phyloP scores from a whole-genome alignment of 2,329 filamentous ascomycete genomes.

The Kalmusia sp. region DNA sequence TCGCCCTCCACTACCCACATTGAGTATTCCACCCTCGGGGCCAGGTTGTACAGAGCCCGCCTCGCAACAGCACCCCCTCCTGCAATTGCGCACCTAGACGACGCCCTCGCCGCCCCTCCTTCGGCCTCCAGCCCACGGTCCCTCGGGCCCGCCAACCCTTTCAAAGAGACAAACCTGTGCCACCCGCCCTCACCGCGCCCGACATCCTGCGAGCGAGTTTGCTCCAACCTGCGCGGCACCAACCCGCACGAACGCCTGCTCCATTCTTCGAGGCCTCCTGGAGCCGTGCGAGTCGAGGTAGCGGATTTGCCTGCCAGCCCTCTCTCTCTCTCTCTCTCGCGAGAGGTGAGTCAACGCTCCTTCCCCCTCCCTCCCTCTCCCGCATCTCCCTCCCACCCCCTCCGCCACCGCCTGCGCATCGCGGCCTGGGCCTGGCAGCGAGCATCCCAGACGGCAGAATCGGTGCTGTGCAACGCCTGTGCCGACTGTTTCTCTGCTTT shows the following conservation, averaged over 20 bases:
- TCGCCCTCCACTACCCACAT: slow-evolving; percentile 27
- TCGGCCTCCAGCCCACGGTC: slow-evolving; percentile 7
- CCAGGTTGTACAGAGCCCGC: slow-evolving; percentile 8
- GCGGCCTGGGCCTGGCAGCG: slow-evolving; percentile 24
- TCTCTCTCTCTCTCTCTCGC: slow-evolving; percentile 21
- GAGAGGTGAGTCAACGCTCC: slow-evolving; percentile 43
- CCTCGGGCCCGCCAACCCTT: slow-evolving; percentile 24
- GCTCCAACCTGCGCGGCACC: slow-evolving; percentile 14
- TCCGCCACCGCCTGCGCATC: slow-evolving; percentile 11
- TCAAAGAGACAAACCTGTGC: slow-evolving; percentile 38
- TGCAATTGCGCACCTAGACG: slow-evolving; percentile 16
- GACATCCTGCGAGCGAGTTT: slow-evolving; percentile 14
- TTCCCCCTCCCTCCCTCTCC: slow-evolving; percentile 20
- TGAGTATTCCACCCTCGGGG: slow-evolving; percentile 23
- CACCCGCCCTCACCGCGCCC: slow-evolving; percentile 22
- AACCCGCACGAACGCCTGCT: slow-evolving; percentile 14
- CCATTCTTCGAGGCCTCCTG: slow-evolving; percentile 15
- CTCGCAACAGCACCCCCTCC: slow-evolving; percentile 19
- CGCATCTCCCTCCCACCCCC: slow-evolving; percentile 12
- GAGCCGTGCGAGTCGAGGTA: slow-evolving; percentile 14
- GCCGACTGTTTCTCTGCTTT: slow-evolving; percentile 40
- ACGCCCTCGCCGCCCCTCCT: slow-evolving; percentile 12
- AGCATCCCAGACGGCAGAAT: slow-evolving; percentile 28
- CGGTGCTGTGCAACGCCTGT: slow-evolving; percentile 34
- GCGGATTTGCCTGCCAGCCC: no score